Conservation (phyloP, 2,329 filamentous ascomycete species). For the Fonsecaea nubica region DNA sequence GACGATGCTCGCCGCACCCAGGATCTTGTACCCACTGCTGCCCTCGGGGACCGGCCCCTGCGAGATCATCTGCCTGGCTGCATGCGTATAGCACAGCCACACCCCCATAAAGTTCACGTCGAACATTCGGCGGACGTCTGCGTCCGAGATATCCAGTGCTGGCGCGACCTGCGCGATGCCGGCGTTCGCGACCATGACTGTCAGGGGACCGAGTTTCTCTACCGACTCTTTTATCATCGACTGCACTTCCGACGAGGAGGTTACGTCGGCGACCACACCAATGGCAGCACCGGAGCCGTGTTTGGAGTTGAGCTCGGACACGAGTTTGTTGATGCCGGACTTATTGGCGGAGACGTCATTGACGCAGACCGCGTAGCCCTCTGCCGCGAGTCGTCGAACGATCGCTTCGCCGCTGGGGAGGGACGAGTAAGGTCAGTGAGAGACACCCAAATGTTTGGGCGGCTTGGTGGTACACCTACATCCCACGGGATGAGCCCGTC, state of each 20-base stretch:
- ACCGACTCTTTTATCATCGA: constrained; percentile 61
- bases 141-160: constrained; percentile 62
- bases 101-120: constrained; percentile 68
- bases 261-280: constrained; percentile 66
- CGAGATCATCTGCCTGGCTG: constrained; percentile 69
- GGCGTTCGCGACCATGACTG: constrained; percentile 66
- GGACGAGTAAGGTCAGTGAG: constrained; percentile 2
- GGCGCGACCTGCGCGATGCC: constrained; percentile 66
- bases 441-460: neutral
- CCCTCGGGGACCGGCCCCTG: constrained; percentile 58
- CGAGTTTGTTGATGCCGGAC: constrained; percentile 58
- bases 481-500: constrained; percentile 50
- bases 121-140: constrained; percentile 66
- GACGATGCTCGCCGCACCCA: constrained; percentile 63
- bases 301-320: constrained; percentile 37
- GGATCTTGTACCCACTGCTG: constrained; percentile 53
- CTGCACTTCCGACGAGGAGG: constrained; percentile 61
- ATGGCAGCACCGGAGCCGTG: constrained; percentile 49
- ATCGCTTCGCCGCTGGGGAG: constrained; percentile 45
- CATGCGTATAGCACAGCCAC: constrained; percentile 68
- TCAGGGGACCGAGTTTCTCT: constrained; percentile 58
- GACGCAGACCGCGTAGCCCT: constrained; percentile 71
- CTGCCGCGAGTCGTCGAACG: constrained; percentile 66
- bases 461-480: constrained; percentile 41
- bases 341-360: constrained; percentile 66